phyloP scores from a whole-genome alignment of 768 basidiomycete species.

The Hypholoma sublateritium region DNA sequence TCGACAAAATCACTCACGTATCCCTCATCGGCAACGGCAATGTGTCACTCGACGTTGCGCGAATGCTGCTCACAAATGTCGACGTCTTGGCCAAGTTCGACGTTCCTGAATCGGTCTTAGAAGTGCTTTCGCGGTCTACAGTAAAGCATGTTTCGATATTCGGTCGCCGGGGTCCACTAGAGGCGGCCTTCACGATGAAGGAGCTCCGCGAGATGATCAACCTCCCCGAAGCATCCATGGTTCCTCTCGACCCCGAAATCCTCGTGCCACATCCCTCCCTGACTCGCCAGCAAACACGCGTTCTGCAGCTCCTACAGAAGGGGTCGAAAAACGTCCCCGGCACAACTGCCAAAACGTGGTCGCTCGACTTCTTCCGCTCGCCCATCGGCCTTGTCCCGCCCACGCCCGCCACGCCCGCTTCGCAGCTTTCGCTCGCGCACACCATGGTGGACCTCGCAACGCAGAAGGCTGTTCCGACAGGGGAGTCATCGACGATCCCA shows the following conservation, averaged over 20 bases:
- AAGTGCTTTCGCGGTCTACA: conserved; percentile 56
- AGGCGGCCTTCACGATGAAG: conserved; percentile 90
- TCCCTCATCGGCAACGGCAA: conserved; percentile 93
- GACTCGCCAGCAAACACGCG: conserved; percentile 65
- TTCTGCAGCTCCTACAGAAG: conserved; percentile 63
- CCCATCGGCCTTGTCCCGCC: conserved; percentile 47
- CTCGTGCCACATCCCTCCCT: conserved; percentile 35
- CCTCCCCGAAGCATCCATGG: conserved; percentile 65
- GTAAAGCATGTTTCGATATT: conserved; percentile 82
- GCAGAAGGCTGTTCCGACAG: conserved; percentile 53
- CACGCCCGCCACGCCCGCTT: conserved; percentile 22
- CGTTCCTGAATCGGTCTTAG: conserved; percentile 73
- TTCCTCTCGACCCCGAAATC: conserved; percentile 51
- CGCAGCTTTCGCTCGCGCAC: conserved; percentile 57
- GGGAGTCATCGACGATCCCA: conserved; percentile 44
- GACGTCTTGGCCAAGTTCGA: conserved; percentile 68
- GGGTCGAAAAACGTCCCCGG: conserved; percentile 55
- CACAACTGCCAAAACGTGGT: conserved; percentile 67
- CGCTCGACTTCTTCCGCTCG: conserved; percentile 78
- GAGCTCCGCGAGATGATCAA: conserved; percentile 85
- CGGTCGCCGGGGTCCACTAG: conserved; percentile 82
- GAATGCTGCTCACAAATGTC: conserved; percentile 80
- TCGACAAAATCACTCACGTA: conserved; percentile 68
- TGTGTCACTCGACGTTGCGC: conserved; percentile 89
- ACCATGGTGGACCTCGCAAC: conserved; percentile 54